A percentile compares a stretch with the other conserved stretches of the same genome.
Evolutionary conservation across 2,329 filamentous ascomycete species (phyloP).

Genomic region (Exophiala bonariae): DNA sequence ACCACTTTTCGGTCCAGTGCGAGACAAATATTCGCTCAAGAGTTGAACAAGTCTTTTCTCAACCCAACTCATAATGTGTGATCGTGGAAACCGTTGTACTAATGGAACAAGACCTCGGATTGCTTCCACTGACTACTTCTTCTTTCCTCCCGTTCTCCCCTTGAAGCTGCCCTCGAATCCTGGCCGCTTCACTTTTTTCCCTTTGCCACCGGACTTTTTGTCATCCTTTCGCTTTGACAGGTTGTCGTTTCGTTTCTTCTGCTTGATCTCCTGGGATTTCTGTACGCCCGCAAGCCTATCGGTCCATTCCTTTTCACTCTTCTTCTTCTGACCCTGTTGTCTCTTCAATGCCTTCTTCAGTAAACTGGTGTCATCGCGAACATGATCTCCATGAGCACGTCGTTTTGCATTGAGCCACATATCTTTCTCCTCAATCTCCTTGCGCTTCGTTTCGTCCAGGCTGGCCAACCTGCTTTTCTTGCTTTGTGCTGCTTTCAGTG

Average conservation of each 20-base stretch:
- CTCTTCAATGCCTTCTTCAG: constrained; percentile 95
- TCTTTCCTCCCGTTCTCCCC: constrained; percentile 34
- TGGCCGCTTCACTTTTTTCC: constrained; percentile 57
- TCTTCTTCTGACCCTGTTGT: constrained; percentile 85
- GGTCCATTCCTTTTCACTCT: constrained; percentile 86
- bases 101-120: too few relatives aligned
- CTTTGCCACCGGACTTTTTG: constrained; percentile 60
- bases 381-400: constrained; percentile 83
- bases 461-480: constrained; percentile 77
- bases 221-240: constrained; percentile 72
- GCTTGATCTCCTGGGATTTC: constrained; percentile 74
- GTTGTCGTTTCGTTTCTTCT: constrained; percentile 81
- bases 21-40: too few relatives aligned
- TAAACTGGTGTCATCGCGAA: constrained; percentile 80
- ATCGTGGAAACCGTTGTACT: too few relatives aligned
- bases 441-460: constrained; percentile 77
- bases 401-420: constrained; percentile 89
- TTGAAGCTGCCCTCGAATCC: constrained; percentile 74
- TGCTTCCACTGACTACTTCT: constrained; percentile 12
- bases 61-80: too few relatives aligned
- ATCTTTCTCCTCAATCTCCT: constrained; percentile 90
- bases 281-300: constrained; percentile 71
- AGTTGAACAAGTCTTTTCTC: too few relatives aligned
- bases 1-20: too few relatives aligned
- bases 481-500: constrained; percentile 80